Evolutionary conservation across 2,329 filamentous ascomycete species (phyloP), one percentile per base, ranked within the genome.

Genomic region (Neurospora sp.): DNA sequence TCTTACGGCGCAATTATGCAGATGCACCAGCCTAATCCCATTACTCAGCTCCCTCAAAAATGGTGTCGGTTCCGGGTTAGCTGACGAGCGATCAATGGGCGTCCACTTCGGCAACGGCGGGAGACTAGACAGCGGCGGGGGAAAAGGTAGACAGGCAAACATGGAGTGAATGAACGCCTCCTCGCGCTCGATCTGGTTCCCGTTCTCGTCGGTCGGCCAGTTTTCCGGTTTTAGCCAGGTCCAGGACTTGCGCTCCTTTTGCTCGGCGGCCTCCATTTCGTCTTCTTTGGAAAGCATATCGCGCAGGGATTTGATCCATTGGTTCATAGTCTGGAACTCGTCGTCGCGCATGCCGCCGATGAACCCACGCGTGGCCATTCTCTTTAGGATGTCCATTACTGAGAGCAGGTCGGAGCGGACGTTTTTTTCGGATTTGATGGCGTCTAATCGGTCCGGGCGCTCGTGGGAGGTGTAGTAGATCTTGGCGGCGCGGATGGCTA

Each of bases 381-480:
- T 90, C 80, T 97, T 97, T 69, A 99, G 83, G 2, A 96, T 90
- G 75, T 99, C 96, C 79, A 99, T 89, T 58, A 97, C 92, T 70
- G 89, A 87, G 52, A 97, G 87, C 9, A 98, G 83, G 76, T 98
- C 95, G 68, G 91, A 85, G 58, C 96, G 90, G 67, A 99, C 91
- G 74, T 91, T 87, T 73, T 91, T 92, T 79, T 99, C 96, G 0
- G 93, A 89, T 79, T 93, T 94, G 80, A 98, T 96, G 38, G 91
- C 84, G 76, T 96, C 93, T 19, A 98, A 84, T 43, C 92, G 90
- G 75, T 96, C 91, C 1, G 94, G 93, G 68, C 94, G 86, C 76
- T 96, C 92, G 78, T 98, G 96, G 4, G 93, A 88, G 0, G 94
- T 97, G 81, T 99, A 98, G 82, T 98, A 99, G 76, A 96, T 90